phyloP scores from a whole-genome alignment of 176 grass and related monocot species.

The Puya raimondii region DNA sequence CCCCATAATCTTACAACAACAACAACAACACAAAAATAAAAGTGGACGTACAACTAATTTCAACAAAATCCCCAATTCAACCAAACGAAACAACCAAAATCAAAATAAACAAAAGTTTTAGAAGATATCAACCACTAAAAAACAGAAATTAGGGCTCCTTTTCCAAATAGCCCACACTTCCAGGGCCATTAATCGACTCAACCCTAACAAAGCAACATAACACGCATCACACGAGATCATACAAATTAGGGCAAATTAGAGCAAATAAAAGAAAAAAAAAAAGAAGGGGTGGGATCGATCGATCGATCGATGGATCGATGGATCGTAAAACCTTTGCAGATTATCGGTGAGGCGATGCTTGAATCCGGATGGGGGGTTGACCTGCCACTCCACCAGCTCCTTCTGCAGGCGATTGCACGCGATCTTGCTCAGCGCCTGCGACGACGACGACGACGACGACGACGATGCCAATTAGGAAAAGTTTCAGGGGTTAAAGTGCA shows the following conservation, averaged over 20 bases:
- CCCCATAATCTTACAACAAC: slow-evolving; percentile 11
- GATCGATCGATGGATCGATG: not conserved
- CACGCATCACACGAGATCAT: not conserved
- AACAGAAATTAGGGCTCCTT: not conserved
- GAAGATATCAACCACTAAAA: too few relatives aligned
- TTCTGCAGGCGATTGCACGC: slow-evolving; percentile 79
- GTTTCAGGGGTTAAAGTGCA: not conserved
- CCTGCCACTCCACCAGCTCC: slow-evolving; percentile 81
- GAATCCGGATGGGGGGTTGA: slow-evolving; percentile 61
- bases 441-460: not conserved
- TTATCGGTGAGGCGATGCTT: slow-evolving; percentile 69
- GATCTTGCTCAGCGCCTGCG: slow-evolving; percentile 93
- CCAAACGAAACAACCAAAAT: not conserved
- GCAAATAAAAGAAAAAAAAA: not conserved
- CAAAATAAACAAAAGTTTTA: not conserved
- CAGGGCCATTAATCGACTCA: not conserved
- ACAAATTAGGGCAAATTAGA: not conserved
- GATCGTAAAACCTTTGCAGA: slow-evolving; percentile 54
- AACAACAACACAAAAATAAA: not conserved
- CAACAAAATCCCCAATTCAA: too few relatives aligned
- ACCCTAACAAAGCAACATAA: not conserved
- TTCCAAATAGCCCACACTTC: not conserved
- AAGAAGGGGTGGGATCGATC: not conserved
- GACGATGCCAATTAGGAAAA: not conserved
- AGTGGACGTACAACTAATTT: too few relatives aligned